A percentile compares a stretch with the other conserved stretches of the same genome.
Conservation (phyloP, 2,329 filamentous ascomycete genomes). For the Claviceps purpurea region DNA sequence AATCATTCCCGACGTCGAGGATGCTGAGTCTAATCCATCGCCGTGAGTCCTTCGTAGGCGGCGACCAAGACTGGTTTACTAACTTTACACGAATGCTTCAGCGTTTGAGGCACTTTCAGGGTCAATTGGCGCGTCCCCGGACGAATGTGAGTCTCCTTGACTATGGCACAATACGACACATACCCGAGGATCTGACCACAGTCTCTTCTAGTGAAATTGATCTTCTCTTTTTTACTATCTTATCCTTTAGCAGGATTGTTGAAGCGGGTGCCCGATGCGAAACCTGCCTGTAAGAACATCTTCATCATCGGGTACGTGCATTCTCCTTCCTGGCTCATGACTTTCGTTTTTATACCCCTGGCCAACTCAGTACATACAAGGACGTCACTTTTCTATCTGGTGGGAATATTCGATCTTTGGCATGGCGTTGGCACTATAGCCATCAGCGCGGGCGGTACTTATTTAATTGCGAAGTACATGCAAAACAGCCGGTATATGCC, state of each 20-base stretch:
- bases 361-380: conserved; percentile 24
- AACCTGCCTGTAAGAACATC: conserved; percentile 72
- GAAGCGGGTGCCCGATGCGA: conserved; percentile 78
- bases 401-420: conserved; percentile 92
- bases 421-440: conserved; percentile 64
- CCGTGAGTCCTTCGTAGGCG: conserved; percentile 9
- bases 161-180: background rate
- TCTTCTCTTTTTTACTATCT: conserved; percentile 79
- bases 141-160: conserved; percentile 20
- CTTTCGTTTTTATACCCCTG: background rate
- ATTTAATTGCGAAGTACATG: conserved; percentile 70
- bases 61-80: background rate
- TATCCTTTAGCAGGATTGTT: conserved; percentile 81
- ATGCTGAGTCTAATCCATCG: conserved; percentile 13
- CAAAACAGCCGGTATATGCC: conserved; percentile 82
- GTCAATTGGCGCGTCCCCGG: conserved; percentile 21
- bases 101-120: conserved; percentile 22
- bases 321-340: background rate
- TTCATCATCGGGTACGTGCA: conserved; percentile 60
- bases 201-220: conserved; percentile 65
- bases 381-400: conserved; percentile 75
- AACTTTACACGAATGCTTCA: conserved; percentile 5
- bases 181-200: background rate
- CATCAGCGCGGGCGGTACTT: conserved; percentile 67
- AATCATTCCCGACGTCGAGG: background rate